These are phyloP conservation scores for Dactylonectria macrodidyma DNA, from an alignment of 2,329 filamentous ascomycete species.

Conservation along the genomic window DNA sequence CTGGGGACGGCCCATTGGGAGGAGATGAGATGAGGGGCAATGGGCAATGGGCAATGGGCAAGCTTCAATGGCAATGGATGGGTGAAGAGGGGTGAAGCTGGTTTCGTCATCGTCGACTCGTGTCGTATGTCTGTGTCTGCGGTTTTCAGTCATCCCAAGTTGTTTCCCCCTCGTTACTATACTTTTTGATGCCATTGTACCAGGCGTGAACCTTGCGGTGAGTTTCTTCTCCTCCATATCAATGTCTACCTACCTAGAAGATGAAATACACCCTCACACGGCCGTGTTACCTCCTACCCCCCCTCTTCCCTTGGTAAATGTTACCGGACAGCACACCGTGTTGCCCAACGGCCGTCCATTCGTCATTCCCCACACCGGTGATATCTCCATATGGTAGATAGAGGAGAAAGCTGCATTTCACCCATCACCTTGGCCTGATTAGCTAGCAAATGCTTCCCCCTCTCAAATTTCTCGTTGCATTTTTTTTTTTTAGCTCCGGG, in stretches of 20 bases:
- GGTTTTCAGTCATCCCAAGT: neutral
- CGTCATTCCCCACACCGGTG: neutral
- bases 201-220: neutral
- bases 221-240: neutral
- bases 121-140: neutral
- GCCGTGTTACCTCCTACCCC: neutral
- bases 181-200: neutral
- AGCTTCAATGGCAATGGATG: neutral
- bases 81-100: neutral
- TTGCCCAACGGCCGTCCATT: neutral
- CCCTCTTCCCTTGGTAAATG: neutral
- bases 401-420: neutral
- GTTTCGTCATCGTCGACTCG: constrained; percentile 8
- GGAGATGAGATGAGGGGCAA: neutral
- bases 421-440: neutral
- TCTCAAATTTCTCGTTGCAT: neutral
- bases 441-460: neutral
- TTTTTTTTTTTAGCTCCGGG: constrained; percentile 6
- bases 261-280: neutral
- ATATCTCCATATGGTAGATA: neutral
- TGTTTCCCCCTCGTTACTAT: neutral
- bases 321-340: neutral
- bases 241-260: neutral
- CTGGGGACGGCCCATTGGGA: neutral
- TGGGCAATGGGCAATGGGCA: neutral